Evolutionary conservation across 176 grass and related monocot species (phyloP).

Genomic region (Eleusine indica): DNA sequence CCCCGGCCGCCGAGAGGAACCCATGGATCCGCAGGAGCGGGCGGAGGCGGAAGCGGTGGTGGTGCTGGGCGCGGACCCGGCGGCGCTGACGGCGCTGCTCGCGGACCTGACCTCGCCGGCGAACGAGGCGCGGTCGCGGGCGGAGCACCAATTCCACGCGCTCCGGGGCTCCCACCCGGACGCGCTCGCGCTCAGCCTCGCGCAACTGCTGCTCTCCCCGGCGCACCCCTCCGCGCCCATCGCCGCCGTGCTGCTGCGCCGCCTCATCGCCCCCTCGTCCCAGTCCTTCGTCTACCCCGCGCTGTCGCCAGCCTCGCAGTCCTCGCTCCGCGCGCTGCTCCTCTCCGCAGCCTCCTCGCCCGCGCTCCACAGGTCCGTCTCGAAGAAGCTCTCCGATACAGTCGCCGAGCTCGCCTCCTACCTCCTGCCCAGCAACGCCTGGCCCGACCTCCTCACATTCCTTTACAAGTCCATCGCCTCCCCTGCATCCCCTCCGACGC

Average conservation of each 20-base stretch:
- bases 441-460: conserved; percentile 88
- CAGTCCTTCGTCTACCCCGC: conserved; percentile 57
- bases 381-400: conserved; percentile 87
- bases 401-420: conserved; percentile 75
- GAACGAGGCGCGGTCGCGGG: conserved; percentile 77
- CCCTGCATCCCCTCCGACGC: conserved; percentile 50
- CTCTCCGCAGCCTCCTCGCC: conserved; percentile 57
- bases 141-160: conserved; percentile 73
- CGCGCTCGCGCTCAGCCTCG: conserved; percentile 67
- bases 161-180: conserved; percentile 65
- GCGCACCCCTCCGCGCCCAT: conserved; percentile 55
- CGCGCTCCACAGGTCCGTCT: conserved; percentile 56
- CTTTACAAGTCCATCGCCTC: conserved; percentile 79
- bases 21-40: conserved; percentile 52
- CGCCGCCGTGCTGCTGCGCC: conserved; percentile 59
- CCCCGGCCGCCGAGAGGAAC: not conserved
- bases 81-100: conserved; percentile 60
- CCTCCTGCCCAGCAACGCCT: conserved; percentile 62
- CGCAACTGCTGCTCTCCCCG: conserved; percentile 70
- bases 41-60: conserved; percentile 50
- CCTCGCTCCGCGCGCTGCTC: conserved; percentile 75
- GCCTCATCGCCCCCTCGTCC: conserved; percentile 51
- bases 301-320: conserved; percentile 58
- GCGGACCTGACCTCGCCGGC: conserved; percentile 73
- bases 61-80: conserved; percentile 69